Evolutionary conservation across 2,329 filamentous ascomycete species (phyloP).

Genomic region (Aspergillus novoparasiticus): DNA sequence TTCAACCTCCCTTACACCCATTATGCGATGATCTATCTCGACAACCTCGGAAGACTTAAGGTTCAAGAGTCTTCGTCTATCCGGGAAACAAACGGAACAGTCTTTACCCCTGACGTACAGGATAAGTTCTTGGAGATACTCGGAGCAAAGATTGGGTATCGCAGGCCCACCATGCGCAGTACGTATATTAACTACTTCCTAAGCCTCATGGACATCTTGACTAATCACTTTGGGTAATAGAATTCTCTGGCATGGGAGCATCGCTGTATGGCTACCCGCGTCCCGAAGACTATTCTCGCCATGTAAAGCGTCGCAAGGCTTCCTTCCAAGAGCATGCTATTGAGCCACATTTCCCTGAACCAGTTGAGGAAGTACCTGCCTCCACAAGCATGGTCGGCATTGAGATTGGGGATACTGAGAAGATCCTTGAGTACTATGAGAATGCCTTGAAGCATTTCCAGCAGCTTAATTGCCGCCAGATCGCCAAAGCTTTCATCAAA

Average conservation of each 20-base stretch:
- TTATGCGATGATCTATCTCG: conserved; percentile 41
- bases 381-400: conserved; percentile 32
- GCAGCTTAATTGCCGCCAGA: conserved; percentile 48
- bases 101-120: conserved; percentile 39
- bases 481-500: conserved; percentile 51
- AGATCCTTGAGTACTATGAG: conserved; percentile 43
- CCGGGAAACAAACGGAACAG: conserved; percentile 30
- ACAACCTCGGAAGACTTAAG: conserved; percentile 36
- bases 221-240: conserved; percentile 8
- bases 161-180: conserved; percentile 31
- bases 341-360: conserved; percentile 26
- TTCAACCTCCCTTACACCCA: conserved; percentile 35
- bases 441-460: conserved; percentile 47
- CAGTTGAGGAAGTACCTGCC: conserved; percentile 25
- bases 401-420: conserved; percentile 43
- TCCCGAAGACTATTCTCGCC: conserved; percentile 22
- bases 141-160: conserved; percentile 32
- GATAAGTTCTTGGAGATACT: conserved; percentile 39
- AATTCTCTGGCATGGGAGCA: conserved; percentile 18
- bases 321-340: conserved; percentile 18
- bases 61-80: conserved; percentile 38
- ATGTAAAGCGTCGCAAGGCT: conserved; percentile 34
- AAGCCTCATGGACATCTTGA: neutral
- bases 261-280: conserved; percentile 21
- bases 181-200: conserved; percentile 18